A percentile compares a stretch with the other conserved stretches of the same genome.
Evolutionary conservation across 352 stramenopile species (phyloP).

Genomic region (Phytopythium kandeliae): DNA sequence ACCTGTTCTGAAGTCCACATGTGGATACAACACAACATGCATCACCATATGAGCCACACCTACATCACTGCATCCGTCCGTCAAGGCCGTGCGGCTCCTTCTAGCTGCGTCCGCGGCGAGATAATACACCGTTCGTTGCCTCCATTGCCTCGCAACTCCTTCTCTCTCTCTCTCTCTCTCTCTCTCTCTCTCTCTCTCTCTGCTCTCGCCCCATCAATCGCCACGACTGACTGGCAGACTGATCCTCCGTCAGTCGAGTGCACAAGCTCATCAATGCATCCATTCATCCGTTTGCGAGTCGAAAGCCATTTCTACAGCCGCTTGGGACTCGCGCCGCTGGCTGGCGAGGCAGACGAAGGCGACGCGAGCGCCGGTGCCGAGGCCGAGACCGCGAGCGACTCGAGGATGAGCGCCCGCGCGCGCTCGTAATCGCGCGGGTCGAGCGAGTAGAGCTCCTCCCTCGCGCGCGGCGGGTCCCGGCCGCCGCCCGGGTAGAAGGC

Average conservation of each 20-base stretch:
- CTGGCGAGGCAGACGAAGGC: not conserved
- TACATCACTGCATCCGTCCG: too few species aligned
- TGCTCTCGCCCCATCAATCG: too few species aligned
- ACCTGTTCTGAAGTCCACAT: slow-evolving; percentile 85
- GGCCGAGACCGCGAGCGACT: slow-evolving; percentile 34
- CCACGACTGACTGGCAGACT: too few species aligned
- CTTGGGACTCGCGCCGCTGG: slow-evolving; percentile 11
- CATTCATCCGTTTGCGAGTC: too few species aligned
- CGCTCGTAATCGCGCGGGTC: slow-evolving; percentile 63
- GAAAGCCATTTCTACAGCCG: not conserved
- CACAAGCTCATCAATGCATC: too few species aligned
- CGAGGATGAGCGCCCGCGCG: slow-evolving; percentile 50
- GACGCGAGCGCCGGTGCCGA: not conserved
- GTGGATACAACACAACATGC: slow-evolving; percentile 83
- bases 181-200: too few species aligned
- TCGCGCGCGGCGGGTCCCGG: slow-evolving; percentile 13
- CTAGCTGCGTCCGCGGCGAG: too few species aligned
- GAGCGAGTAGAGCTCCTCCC: slow-evolving; percentile 64
- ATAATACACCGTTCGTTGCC: too few species aligned
- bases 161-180: too few species aligned
- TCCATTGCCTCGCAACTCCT: too few species aligned
- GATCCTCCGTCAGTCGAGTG: too few species aligned
- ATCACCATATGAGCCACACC: slow-evolving; percentile 84
- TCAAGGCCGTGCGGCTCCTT: too few species aligned
- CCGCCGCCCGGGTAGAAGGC: slow-evolving; percentile 32